Percentiles rank a stretch among this genome's conserved stretches.
Evolutionary conservation across 1,284 basidiomycete species (phyloP).

Genomic region (Puccinia novopanici): DNA sequence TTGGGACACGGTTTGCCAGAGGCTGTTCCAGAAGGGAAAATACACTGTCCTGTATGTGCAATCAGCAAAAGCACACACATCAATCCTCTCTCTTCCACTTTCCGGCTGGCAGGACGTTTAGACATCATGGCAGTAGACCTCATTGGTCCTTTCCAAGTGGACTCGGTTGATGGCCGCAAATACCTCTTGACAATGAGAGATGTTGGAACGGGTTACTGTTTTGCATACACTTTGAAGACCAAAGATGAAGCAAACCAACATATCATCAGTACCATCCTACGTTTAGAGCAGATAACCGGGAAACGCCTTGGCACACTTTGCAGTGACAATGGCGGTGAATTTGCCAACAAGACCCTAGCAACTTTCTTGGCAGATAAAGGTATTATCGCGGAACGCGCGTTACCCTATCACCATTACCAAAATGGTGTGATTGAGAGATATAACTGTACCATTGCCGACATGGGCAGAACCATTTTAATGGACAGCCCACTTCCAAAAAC

Average conservation of each 20-base stretch:
- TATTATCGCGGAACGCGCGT: neutral
- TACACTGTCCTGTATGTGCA: too few relatives aligned
- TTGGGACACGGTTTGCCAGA: neutral
- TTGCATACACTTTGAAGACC: neutral
- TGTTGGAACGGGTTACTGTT: too few relatives aligned
- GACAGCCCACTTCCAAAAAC: too few relatives aligned
- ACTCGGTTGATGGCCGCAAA: neutral
- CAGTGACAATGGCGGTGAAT: too few relatives aligned
- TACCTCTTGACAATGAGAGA: constrained; percentile 1
- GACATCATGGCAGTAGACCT: too few relatives aligned
- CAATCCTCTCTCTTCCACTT: neutral
- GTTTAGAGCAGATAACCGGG: too few relatives aligned
- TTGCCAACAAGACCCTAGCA: too few relatives aligned
- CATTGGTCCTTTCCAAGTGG: too few relatives aligned
- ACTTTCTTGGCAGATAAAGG: neutral
- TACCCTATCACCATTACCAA: constrained; percentile 38
- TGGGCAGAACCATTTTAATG: constrained; percentile 3
- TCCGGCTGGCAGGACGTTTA: neutral
- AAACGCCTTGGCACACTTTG: neutral
- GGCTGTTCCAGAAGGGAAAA: neutral
- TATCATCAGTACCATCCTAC: too few relatives aligned
- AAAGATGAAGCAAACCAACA: too few relatives aligned
- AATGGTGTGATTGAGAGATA: constrained; percentile 6
- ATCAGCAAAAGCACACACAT: too few relatives aligned
- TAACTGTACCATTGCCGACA: neutral